Base-by-base conservation (phyloP, 176 grass and related monocot species). In the Alloteropsis semialata region DNA sequence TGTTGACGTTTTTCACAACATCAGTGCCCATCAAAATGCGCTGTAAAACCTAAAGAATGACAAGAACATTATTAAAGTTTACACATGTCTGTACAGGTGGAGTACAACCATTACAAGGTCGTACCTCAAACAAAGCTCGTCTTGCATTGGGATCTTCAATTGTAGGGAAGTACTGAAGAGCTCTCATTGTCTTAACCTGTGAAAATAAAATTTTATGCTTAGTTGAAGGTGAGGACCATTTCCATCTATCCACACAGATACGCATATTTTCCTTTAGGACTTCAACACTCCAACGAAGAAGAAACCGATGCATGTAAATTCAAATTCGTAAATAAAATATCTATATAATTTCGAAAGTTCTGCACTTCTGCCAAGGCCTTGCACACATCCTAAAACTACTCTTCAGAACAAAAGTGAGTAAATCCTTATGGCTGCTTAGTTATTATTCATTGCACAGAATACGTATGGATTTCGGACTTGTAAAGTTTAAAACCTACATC, bases 121-220 rank as follows among this genome's bases (percentile, higher is more conserved):
- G 62, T 88, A 93, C 96, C 91, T 98, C 96, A 88, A 98, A 98
- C 46, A 98, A 85, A 93, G 96, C 89, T 65, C 93, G 90, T 48
- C 96, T 98, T 77, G 93, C 87, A 61, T 76, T 91, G 34, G 96
- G 96, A 84, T 98, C 93, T 84, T 98, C 96, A 71, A 98, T 88
- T 48, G 93, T 92, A 30, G 93, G 96, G 69, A 92, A 98, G 85
- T 98, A 98, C 54, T 98, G 96, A 76, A 98, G 96, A 84, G 93
- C 93, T 87, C 96, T 91, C 96, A 98, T 98, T 87, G 93, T 93
- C 87, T 98, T 98, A 81, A 98, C 96, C 96, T 98, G 88, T 24
- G 86, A 63, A 87, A 56, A 48, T 43, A 48, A 82, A 74, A 57
- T 34, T 33, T 55, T 21, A 71, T 24, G 5, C 60, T 80, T 33